These are phyloP conservation scores for Neoboletus subvelutipes DNA, from an alignment of 768 basidiomycete genomes.

Conservation along the genomic window DNA sequence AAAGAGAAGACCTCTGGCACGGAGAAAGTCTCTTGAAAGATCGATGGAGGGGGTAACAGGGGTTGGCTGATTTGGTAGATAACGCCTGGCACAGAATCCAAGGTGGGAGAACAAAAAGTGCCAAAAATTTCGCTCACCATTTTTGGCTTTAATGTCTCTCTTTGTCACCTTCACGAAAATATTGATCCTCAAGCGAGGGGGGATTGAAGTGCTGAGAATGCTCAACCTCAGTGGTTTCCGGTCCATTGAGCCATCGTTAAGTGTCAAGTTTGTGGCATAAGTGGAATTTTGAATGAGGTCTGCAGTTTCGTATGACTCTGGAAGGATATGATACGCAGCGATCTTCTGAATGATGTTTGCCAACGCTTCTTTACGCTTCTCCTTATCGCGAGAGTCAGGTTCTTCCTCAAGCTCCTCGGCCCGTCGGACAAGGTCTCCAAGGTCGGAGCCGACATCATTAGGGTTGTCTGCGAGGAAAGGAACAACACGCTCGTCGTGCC, in stretches of 20 bases:
- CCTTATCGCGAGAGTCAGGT: slow-evolving; percentile 44
- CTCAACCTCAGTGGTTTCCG: slow-evolving; percentile 46
- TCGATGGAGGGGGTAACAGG: slow-evolving; percentile 11
- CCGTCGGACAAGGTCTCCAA: slow-evolving; percentile 10
- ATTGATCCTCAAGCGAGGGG: slow-evolving; percentile 33
- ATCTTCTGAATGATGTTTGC: slow-evolving; percentile 54
- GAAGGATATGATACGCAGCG: slow-evolving; percentile 38
- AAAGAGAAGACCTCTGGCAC: slow-evolving; percentile 9
- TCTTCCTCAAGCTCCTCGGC: slow-evolving; percentile 41
- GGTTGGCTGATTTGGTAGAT: slow-evolving; percentile 16
- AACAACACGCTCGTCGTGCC: not conserved
- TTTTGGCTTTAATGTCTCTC: slow-evolving; percentile 7
- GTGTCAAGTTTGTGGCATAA: slow-evolving; percentile 45
- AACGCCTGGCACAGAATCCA: not conserved
- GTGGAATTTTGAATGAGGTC: slow-evolving; percentile 55
- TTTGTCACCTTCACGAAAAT: slow-evolving; percentile 9
- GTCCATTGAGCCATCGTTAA: slow-evolving; percentile 43
- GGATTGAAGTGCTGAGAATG: slow-evolving; percentile 34
- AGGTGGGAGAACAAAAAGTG: not conserved
- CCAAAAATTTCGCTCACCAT: slow-evolving; percentile 2
- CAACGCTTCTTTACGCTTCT: slow-evolving; percentile 53
- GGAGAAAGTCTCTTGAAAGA: slow-evolving; percentile 15
- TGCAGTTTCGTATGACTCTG: slow-evolving; percentile 41
- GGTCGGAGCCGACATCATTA: not conserved
- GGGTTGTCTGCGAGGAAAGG: not conserved